Base-by-base conservation (phyloP, 2,329 filamentous ascomycete species). In the Paecilomyces variotii region DNA sequence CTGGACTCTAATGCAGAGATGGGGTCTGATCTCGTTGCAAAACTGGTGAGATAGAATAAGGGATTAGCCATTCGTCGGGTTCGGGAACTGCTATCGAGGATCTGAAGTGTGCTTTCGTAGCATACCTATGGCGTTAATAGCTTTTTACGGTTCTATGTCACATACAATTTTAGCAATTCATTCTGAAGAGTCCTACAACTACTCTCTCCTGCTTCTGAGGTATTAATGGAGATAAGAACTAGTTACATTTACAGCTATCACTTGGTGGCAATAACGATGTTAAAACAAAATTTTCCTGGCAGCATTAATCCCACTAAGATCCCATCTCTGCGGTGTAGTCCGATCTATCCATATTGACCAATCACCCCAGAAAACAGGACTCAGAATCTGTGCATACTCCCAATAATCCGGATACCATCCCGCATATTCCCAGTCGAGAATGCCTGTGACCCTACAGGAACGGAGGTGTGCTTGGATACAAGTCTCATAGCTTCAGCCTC, bases 341-440 rank as follows among this genome's bases (percentile, higher is more conserved):
- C 55, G 56, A 34, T 68, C 64, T 65, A 72, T 72, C 64, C 64
- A 70, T 35, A 57, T 53, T 53, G 64, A 62, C 64, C 65, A 71
- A 49, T 69, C 63, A 0, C 63, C 64, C 55, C 55, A 60, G 54
- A 64, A 64, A 25, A 65, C 65, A 24, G 65, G 66, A 45, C 63
- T 62, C 60, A 69, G 58, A 27, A 71, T 70, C 59, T 57, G 69
- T 28, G 70, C 68, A 63, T 75, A 76, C 63, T 76, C 75, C 74
- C 72, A 77, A 57, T 76, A 78, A 24, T 63, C 70, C 7, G 74
- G 74, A 61, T 73, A 75, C 74, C 71, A 77, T 9, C 73, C 72
- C 24, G 72, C 66, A 51, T 59, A 70, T 57, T 76, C 75, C 76
- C 73, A 78, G 66, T 77, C 74, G 56, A 79, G 68, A 19, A 79